phyloP scores from a whole-genome alignment of 768 basidiomycete species.

The Cyclocybe aegerita region DNA sequence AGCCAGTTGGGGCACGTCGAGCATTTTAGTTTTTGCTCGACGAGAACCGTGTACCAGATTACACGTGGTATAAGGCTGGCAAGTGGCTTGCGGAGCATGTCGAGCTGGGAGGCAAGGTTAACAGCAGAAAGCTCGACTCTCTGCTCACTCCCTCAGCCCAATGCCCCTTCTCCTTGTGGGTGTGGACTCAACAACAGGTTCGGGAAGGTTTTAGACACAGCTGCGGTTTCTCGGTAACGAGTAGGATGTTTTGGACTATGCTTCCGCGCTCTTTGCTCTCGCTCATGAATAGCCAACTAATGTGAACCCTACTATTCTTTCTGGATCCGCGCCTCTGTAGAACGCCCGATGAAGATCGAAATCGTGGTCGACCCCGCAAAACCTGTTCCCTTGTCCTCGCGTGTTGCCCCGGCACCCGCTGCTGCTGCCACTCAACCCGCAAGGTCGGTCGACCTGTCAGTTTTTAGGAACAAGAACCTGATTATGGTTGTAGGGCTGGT shows the following conservation, averaged over 20 bases:
- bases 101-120: background rate
- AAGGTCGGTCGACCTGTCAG: slow-evolving; percentile 26
- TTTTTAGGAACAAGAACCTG: slow-evolving; percentile 5
- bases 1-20: slow-evolving; percentile 18
- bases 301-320: slow-evolving; percentile 40
- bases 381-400: slow-evolving; percentile 70
- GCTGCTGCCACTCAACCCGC: slow-evolving; percentile 29
- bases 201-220: slow-evolving; percentile 33
- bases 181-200: slow-evolving; percentile 1
- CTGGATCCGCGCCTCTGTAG: slow-evolving; percentile 46
- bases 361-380: slow-evolving; percentile 87
- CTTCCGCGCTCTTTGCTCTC: slow-evolving; percentile 41
- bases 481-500: slow-evolving; percentile 26
- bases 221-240: slow-evolving; percentile 37
- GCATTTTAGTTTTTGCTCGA: slow-evolving; percentile 5
- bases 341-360: slow-evolving; percentile 98
- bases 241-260: slow-evolving; percentile 25
- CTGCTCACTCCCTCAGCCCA: slow-evolving; percentile 27
- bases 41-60: slow-evolving; percentile 9
- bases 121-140: background rate
- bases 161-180: slow-evolving; percentile 12
- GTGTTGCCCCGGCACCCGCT: slow-evolving; percentile 75
- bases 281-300: slow-evolving; percentile 48
- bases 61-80: background rate
- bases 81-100: background rate